Conservation (phyloP, 768 basidiomycete genomes). For the Xerocomus brunneocitrinus region DNA sequence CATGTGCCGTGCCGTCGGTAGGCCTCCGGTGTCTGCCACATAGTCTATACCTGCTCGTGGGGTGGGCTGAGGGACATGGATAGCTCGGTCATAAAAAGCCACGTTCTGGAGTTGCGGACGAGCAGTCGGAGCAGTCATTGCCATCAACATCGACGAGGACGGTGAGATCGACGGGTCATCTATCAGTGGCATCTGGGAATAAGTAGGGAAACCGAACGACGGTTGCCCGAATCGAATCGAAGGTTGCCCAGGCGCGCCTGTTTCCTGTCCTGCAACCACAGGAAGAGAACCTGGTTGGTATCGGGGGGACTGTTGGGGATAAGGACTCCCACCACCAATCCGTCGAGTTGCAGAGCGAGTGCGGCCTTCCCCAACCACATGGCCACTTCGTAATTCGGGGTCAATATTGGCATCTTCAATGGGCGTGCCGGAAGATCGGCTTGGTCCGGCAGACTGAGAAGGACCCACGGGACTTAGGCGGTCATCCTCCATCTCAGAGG, state of each 20-base stretch:
- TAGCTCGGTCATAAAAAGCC: slow-evolving; percentile 8
- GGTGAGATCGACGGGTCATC: too few relatives aligned
- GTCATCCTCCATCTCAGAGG: slow-evolving; percentile 24
- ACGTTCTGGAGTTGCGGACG: not conserved
- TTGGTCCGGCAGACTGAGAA: not conserved
- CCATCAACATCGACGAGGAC: not conserved
- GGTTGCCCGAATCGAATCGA: slow-evolving; percentile 21
- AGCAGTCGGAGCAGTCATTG: not conserved
- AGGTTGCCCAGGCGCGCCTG: slow-evolving; percentile 2
- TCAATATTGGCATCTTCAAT: slow-evolving; percentile 37
- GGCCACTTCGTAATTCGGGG: slow-evolving; percentile 31
- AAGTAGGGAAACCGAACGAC: slow-evolving; percentile 19
- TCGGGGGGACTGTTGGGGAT: slow-evolving; percentile 28
- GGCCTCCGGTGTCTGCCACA: slow-evolving; percentile 1
- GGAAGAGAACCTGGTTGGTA: slow-evolving; percentile 24
- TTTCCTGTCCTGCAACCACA: slow-evolving; percentile 8
- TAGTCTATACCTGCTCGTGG: slow-evolving; percentile 17
- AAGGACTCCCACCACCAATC: slow-evolving; percentile 24
- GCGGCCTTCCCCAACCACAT: slow-evolving; percentile 35
- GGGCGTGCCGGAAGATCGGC: slow-evolving; percentile 2
- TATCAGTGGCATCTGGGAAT: not conserved
- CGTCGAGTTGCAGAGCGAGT: slow-evolving; percentile 23
- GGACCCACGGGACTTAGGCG: slow-evolving; percentile 10
- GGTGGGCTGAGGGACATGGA: not conserved
- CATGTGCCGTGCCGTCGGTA: slow-evolving; percentile 9